Conservation (phyloP, 176 grass and related monocot species). For the Ensete ventricosum region DNA sequence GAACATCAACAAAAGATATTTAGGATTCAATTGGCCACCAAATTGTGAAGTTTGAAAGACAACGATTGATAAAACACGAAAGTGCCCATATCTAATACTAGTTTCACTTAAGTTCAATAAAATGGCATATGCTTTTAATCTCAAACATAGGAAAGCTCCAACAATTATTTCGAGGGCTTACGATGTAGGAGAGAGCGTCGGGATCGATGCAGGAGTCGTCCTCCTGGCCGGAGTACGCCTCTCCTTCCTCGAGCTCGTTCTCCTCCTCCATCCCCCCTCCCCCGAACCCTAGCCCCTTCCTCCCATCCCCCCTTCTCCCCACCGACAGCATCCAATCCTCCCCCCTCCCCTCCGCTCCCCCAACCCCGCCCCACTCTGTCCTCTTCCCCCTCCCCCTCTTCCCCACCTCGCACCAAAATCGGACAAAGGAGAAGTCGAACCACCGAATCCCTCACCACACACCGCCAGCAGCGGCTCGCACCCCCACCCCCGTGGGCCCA, state of each 20-base stretch:
- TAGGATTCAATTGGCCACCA: too few relatives aligned
- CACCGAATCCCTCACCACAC: background rate
- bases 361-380: background rate
- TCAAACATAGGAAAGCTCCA: slow-evolving; percentile 8
- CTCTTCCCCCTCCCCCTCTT: background rate
- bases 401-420: background rate
- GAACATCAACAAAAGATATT: too few relatives aligned
- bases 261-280: slow-evolving; percentile 35
- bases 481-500: background rate
- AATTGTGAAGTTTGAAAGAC: too few relatives aligned
- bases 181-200: slow-evolving; percentile 87
- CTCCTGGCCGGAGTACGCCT: slow-evolving; percentile 25
- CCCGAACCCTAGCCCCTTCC: slow-evolving; percentile 11
- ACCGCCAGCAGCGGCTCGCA: background rate
- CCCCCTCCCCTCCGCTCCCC: background rate
- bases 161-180: slow-evolving; percentile 25
- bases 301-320: slow-evolving; percentile 6
- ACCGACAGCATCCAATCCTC: background rate
- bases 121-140: background rate
- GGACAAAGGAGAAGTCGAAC: background rate
- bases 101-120: background rate
- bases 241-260: slow-evolving; percentile 42
- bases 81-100: background rate
- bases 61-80: background rate
- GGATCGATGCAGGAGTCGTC: slow-evolving; percentile 68